A percentile compares a stretch with the other conserved stretches of the same genome.
Conservation (phyloP, 2,329 filamentous ascomycete species). For the Ophiostoma piceae region DNA sequence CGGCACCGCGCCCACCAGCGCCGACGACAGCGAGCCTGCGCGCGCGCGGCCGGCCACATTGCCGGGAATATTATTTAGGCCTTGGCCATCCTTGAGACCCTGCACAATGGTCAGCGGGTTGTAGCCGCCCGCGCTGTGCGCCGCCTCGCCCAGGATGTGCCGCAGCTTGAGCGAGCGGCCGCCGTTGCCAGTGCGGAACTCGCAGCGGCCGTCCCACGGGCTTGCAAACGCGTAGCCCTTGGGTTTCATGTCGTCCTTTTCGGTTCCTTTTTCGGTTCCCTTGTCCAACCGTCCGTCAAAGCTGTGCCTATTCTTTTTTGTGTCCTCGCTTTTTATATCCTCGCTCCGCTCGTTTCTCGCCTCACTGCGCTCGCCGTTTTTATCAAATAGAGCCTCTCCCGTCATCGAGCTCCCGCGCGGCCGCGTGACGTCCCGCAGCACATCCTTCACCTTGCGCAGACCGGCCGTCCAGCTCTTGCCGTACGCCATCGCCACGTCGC, state of each 20-base stretch:
- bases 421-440: neutral
- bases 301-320: conserved; percentile 35
- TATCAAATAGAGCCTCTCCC: conserved; percentile 17
- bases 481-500: conserved; percentile 56
- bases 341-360: neutral
- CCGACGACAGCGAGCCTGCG: conserved; percentile 29
- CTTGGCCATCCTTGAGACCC: conserved; percentile 32
- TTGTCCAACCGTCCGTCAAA: neutral
- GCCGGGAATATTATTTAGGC: conserved; percentile 25
- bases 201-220: conserved; percentile 82
- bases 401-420: conserved; percentile 17
- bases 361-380: no score
- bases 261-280: neutral
- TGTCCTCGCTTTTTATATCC: neutral
- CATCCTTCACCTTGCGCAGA: conserved; percentile 51
- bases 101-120: conserved; percentile 43
- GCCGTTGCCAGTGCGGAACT: conserved; percentile 72
- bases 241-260: conserved; percentile 42
- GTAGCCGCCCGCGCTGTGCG: conserved; percentile 33
- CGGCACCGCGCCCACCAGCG: conserved; percentile 38
- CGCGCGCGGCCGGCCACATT: conserved; percentile 23
- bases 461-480: conserved; percentile 46
- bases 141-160: conserved; percentile 51
- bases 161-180: conserved; percentile 71
- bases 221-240: conserved; percentile 73